Conservation (phyloP, 305 asterid species). For the Solanum hybrid region DNA sequence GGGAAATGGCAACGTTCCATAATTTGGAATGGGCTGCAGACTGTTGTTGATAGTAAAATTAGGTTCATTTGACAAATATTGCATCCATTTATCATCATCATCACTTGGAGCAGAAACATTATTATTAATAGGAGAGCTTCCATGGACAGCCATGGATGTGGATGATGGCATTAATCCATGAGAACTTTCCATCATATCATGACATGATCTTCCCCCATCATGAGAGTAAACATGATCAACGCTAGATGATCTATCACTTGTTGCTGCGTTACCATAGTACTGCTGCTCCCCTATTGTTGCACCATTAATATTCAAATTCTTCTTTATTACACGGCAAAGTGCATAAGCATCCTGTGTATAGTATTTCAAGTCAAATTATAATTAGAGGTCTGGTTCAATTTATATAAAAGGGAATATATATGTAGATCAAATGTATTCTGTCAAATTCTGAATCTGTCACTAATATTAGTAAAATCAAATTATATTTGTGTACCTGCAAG, state of each 20-base stretch:
- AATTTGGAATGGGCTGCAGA: slow-evolving; percentile 9
- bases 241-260: slow-evolving; percentile 7
- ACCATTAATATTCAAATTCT: not conserved
- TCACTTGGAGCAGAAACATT: slow-evolving; percentile 1
- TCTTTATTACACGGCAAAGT: slow-evolving; percentile 14
- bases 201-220: not conserved
- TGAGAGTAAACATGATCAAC: not conserved
- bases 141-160: not conserved
- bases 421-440: too few species aligned
- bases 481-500: slow-evolving; percentile 4
- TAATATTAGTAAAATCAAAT: too few species aligned
- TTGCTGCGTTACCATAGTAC: not conserved
- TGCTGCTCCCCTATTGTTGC: not conserved
- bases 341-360: slow-evolving; percentile 11
- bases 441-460: too few species aligned
- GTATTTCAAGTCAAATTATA: not conserved
- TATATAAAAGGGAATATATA: too few species aligned
- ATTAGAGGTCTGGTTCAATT: not conserved
- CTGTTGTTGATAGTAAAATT: slow-evolving; percentile 26
- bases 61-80: slow-evolving; percentile 50
- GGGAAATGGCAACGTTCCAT: slow-evolving; percentile 18
- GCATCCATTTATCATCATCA: slow-evolving; percentile 32
- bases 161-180: slow-evolving; percentile 8
- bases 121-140: not conserved
- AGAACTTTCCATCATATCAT: slow-evolving; percentile 5